phyloP scores from a whole-genome alignment of 2,329 filamentous ascomycete species.

The Rachicladosporium sp. region DNA sequence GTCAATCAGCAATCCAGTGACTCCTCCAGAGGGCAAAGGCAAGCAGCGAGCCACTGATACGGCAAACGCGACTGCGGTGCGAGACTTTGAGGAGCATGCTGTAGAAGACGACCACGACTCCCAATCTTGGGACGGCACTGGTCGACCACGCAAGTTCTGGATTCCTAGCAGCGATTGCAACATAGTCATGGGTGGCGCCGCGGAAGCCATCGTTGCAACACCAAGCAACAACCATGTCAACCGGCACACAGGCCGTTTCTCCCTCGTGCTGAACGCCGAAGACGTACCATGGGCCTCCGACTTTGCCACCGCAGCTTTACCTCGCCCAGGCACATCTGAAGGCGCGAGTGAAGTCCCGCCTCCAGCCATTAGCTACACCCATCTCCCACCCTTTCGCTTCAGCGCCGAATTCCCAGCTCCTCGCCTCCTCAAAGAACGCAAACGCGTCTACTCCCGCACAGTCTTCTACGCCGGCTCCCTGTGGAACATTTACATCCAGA shows the following conservation, averaged over 20 bases:
- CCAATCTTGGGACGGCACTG: conserved; percentile 42
- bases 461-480: conserved; percentile 47
- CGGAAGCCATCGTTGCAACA: conserved; percentile 39
- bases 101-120: conserved; percentile 27
- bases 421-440: conserved; percentile 44
- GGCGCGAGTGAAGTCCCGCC: conserved; percentile 10
- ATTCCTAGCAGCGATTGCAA: conserved; percentile 44
- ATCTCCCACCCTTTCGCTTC: conserved; percentile 47
- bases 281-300: conserved; percentile 45
- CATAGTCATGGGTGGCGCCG: conserved; percentile 42
- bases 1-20: conserved; percentile 13
- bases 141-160: conserved; percentile 44
- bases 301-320: conserved; percentile 31
- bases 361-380: conserved; percentile 33
- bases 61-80: conserved; percentile 4
- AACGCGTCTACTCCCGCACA: conserved; percentile 45
- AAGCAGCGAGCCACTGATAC: conserved; percentile 27
- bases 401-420: conserved; percentile 46
- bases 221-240: conserved; percentile 29
- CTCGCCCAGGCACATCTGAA: conserved; percentile 19
- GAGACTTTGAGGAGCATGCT: conserved; percentile 12
- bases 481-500: conserved; percentile 53
- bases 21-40: conserved; percentile 26
- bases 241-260: conserved; percentile 35
- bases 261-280: conserved; percentile 40